These are phyloP conservation scores for Colletotrichum sp. DNA, from an alignment of 2,329 filamentous ascomycete species.

Conservation along the genomic window DNA sequence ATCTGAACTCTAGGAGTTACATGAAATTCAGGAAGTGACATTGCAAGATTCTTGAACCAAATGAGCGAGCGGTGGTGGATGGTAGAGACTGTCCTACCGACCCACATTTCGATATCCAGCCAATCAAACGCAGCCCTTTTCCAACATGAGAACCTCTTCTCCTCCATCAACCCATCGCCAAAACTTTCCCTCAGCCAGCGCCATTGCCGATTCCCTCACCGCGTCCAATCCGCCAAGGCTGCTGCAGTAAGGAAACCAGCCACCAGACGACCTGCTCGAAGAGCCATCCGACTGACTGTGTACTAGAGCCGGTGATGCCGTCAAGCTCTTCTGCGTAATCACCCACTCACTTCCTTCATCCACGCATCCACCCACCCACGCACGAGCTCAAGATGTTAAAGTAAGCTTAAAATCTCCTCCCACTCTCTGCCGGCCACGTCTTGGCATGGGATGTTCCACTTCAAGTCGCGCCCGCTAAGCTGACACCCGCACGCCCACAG, in stretches of 20 bases:
- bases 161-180: not conserved
- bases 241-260: not conserved
- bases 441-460: not conserved
- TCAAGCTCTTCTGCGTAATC: not conserved
- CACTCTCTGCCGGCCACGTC: not conserved
- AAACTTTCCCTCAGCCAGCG: not conserved
- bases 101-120: not conserved
- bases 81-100: not conserved
- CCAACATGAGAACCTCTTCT: not conserved
- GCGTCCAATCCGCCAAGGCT: not conserved
- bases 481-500: conserved; percentile 41
- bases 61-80: not conserved
- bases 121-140: not conserved
- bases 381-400: conserved; percentile 12
- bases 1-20: not conserved
- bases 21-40: not conserved
- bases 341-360: not conserved
- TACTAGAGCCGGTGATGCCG: not conserved
- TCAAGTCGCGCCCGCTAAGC: not conserved
- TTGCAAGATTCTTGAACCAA: not conserved
- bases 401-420: conserved; percentile 15
- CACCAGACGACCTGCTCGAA: not conserved
- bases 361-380: not conserved
- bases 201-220: not conserved
- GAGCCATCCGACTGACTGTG: not conserved